Evolutionary conservation across 331 rosid species (phyloP), one percentile per base, ranked within the genome.

Genomic region (Quercus lobata): DNA sequence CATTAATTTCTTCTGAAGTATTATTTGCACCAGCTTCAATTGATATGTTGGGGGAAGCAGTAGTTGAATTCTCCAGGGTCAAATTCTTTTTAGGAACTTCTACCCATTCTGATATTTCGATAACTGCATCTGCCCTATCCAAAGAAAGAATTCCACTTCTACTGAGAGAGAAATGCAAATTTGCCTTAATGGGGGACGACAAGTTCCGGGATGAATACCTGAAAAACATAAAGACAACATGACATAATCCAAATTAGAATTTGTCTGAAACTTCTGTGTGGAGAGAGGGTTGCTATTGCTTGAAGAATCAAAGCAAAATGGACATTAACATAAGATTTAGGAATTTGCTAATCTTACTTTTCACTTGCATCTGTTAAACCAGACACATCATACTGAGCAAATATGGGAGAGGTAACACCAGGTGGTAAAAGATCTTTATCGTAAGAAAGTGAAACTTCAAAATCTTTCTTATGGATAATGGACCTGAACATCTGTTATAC

Each of bases 61-160:
- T 41, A 57, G 96, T 91, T 77, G 98, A 88, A 84, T 95, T 93
- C 79, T 91, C 99, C 60, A 88, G 19, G 44, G 93, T 87, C 77
- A 89, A 76, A 83, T 89, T 93, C 84, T 86, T 91, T 77, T 62
- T 89, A 61, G 93, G 97, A 84, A 95, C 91, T 82, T 95, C 99
- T 70, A 95, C 94, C 99, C 97, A 95, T 87, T 95, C 99, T 21
- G 94, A 76, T 76, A 90, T 89, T 88, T 95, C 99, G 73, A 95
- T 77, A 73, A 93, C 89, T 75, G 99, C 98, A 80, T 93, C 99
- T 71, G 98, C 97, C 81, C 98, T 90, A 75, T 95, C 99, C 83
- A 95, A 86, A 81, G 96, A 91, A 79, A 95, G 83, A 81, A 93
- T 79, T 85, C 97, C 99, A 89, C 99, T 93, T 87, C 96, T 89